phyloP scores from a whole-genome alignment of 257 asterid species.

The Nicotiana knightiana region DNA sequence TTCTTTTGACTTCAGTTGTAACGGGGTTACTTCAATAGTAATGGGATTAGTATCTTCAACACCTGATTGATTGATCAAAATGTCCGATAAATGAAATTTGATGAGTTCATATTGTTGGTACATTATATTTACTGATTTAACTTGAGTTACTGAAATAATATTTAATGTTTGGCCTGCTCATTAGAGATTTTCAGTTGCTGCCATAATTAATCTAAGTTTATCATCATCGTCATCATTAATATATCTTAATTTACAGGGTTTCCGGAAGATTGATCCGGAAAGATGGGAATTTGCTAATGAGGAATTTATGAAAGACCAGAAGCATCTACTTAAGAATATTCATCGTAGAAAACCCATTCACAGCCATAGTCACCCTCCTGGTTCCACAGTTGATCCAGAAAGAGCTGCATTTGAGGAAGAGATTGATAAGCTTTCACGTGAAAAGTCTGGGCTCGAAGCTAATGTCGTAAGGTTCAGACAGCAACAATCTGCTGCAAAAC shows the following conservation, averaged over 20 bases:
- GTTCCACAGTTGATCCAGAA: constrained; percentile 59
- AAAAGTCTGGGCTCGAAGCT: constrained; percentile 57
- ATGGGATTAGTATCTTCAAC: too few relatives aligned
- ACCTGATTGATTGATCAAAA: too few relatives aligned
- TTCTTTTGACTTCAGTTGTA: too few relatives aligned
- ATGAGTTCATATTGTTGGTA: too few relatives aligned
- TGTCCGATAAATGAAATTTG: too few relatives aligned
- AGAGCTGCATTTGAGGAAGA: constrained; percentile 83
- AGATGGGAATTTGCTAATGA: constrained; percentile 94
- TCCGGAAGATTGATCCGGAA: constrained; percentile 91
- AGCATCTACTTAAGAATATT: constrained; percentile 83
- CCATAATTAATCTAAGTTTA: not conserved
- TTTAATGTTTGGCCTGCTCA: not conserved
- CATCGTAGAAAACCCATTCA: constrained; percentile 93
- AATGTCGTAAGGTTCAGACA: constrained; percentile 43
- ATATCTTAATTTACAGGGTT: constrained; percentile 49
- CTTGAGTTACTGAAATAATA: too few relatives aligned
- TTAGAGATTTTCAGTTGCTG: not conserved
- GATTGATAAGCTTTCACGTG: constrained; percentile 74
- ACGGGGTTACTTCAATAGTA: too few relatives aligned
- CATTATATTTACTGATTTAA: too few relatives aligned
- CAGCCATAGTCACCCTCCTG: constrained; percentile 91
- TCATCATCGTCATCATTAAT: not conserved
- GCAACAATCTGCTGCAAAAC: constrained; percentile 56
- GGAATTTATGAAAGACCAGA: constrained; percentile 78